Conservation (phyloP, 345 rosid species). For the Dipteronia dyeriana region DNA sequence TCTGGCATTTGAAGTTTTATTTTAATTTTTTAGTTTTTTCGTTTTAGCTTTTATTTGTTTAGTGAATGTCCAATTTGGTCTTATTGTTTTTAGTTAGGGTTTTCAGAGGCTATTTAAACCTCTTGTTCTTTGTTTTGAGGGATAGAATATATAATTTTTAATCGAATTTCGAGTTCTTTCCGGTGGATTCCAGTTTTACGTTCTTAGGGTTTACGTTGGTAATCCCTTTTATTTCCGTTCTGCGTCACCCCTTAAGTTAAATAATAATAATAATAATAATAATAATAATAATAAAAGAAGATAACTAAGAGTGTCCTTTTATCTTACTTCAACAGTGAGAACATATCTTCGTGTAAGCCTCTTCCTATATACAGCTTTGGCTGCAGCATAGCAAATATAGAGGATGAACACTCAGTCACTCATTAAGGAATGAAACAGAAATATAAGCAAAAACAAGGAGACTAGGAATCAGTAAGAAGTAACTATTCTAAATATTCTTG, state of each 20-base stretch:
- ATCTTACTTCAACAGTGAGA: constrained; percentile 87
- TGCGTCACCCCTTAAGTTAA: not conserved
- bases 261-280: not conserved
- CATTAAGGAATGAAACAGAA: not conserved
- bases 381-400: constrained; percentile 41
- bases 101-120: too few relatives aligned
- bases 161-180: too few relatives aligned
- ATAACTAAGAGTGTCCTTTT: constrained; percentile 15
- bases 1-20: too few relatives aligned
- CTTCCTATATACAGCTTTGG: constrained; percentile 93
- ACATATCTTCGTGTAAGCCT: constrained; percentile 93
- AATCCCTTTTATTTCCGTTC: too few relatives aligned
- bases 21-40: too few relatives aligned
- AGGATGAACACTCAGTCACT: not conserved
- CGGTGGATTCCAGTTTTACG: too few relatives aligned
- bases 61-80: too few relatives aligned
- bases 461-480: not conserved
- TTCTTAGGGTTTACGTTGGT: too few relatives aligned
- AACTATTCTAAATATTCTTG: constrained; percentile 32
- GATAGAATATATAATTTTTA: too few relatives aligned
- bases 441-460: not conserved
- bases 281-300: constrained; percentile 9
- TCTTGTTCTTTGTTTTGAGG: too few relatives aligned
- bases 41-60: too few relatives aligned
- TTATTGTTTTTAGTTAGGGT: too few relatives aligned